Conservation (phyloP, 805 yeast species). For the Cyberlindnera samutprakarnensis region DNA sequence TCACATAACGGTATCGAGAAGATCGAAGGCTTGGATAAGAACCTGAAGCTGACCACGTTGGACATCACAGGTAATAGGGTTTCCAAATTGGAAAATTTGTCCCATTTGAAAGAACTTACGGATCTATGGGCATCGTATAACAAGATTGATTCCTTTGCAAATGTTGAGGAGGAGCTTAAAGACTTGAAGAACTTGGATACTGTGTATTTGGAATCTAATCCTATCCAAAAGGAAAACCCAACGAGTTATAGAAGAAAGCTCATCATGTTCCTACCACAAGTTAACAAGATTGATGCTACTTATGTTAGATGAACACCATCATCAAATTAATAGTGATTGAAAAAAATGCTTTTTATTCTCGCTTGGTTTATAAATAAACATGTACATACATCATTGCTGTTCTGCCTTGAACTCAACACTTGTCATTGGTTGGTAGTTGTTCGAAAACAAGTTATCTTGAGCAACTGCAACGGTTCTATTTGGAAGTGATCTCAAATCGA, state of each 20-base stretch:
- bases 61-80: constrained; percentile 79
- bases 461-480: constrained; percentile 38
- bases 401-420: constrained; percentile 38
- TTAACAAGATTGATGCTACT: constrained; percentile 88
- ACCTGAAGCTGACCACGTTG: constrained; percentile 57
- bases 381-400: background rate
- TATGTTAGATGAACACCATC: constrained; percentile 34
- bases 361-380: background rate
- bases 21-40: constrained; percentile 72
- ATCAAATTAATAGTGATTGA: background rate
- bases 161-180: constrained; percentile 59
- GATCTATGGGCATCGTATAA: constrained; percentile 94
- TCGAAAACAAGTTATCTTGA: constrained; percentile 44
- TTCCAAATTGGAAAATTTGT: constrained; percentile 50
- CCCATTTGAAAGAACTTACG: constrained; percentile 62
- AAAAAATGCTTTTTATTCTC: background rate
- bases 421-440: constrained; percentile 50
- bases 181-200: constrained; percentile 64
- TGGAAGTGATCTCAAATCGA: constrained; percentile 47
- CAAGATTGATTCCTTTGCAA: constrained; percentile 56
- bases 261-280: constrained; percentile 56
- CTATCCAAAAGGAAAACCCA: constrained; percentile 65
- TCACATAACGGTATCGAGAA: constrained; percentile 74
- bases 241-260: constrained; percentile 83
- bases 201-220: constrained; percentile 91